Base-by-base conservation (phyloP, 495 filamentous ascomycete genomes). In the Astrocystis sublimbata region DNA sequence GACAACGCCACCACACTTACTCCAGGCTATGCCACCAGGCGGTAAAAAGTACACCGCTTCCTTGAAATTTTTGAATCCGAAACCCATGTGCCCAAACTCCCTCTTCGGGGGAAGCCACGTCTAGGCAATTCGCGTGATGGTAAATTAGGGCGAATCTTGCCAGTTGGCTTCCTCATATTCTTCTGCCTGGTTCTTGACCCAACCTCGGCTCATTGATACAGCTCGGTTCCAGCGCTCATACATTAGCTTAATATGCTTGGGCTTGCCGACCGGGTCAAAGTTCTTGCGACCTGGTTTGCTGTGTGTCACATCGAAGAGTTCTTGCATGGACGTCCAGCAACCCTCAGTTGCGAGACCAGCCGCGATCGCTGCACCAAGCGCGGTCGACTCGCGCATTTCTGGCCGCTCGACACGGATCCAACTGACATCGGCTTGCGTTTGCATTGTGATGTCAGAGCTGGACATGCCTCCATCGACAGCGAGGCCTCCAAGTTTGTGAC, bases 381-480 rank as follows among this genome's bases (percentile, higher is more conserved):
- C 89, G 13, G 93, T 97, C 1, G 92, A 96, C 78, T 97, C 93
- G 58, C 91, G 88, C 93, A 97, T 97, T 33, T 84, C 82, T 1
- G 93, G 93, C 9, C 93, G 85, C 72, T 96, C 88, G 58, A 97
- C 88, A 30, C 88, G 89, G 68, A 98, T 96, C 68, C 87, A 86
- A 68, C 91, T 92, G 51, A 98, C 85, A 75, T 97, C 88, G 58
- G 93, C 89, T 83, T 98, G 93, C 4, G 91, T 92, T 84, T 97
- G 93, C 93, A 98, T 97, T 81, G 89, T 92, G 55, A 97, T 82
- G 73, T 96, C 89, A 9, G 92, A 96, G 73, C 92, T 94, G 64
- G 89, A 93, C 88, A 98, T 92, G 53, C 93, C 93, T 64, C 93
- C 93, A 73, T 98, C 93, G 26, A 98, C 93, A 38, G 89, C 89